Evolutionary conservation across 2,329 filamentous ascomycete genomes (phyloP).

Genomic region (Aspergillus floridensis): DNA sequence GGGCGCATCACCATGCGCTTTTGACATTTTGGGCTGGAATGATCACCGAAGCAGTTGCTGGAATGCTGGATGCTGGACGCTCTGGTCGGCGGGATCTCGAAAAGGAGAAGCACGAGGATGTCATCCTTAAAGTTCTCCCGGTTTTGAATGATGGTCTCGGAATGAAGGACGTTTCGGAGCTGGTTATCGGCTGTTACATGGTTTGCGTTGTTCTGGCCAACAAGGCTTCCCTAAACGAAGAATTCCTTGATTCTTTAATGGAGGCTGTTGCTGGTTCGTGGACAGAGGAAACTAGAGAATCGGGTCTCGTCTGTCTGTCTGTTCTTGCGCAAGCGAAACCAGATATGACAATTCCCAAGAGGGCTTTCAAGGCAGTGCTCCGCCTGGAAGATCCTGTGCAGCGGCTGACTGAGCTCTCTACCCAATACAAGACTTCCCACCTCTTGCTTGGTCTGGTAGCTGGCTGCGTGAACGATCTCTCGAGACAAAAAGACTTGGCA

Average conservation of each 20-base stretch:
- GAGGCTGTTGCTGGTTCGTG: conserved; percentile 78
- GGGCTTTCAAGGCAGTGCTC: conserved; percentile 59
- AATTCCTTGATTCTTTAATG: conserved; percentile 82
- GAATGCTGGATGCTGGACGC: conserved; percentile 72
- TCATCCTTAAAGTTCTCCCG: conserved; percentile 66
- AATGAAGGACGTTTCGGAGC: conserved; percentile 70
- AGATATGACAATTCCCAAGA: conserved; percentile 65
- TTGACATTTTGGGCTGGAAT: conserved; percentile 90
- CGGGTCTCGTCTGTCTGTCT: conserved; percentile 75
- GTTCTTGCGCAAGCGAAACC: conserved; percentile 78
- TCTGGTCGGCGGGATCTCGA: conserved; percentile 76
- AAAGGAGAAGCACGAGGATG: conserved; percentile 73
- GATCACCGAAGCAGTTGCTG: conserved; percentile 78
- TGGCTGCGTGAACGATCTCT: conserved; percentile 33
- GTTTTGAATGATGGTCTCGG: conserved; percentile 74
- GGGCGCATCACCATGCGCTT: conserved; percentile 72
- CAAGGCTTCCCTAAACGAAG: conserved; percentile 76
- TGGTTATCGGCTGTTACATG: conserved; percentile 89
- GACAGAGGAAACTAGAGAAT: conserved; percentile 67
- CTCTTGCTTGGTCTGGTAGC: conserved; percentile 39
- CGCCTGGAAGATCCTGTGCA: conserved; percentile 33
- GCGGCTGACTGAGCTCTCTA: conserved; percentile 34
- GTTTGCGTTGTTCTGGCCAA: conserved; percentile 80
- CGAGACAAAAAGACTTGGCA: conserved; percentile 32
- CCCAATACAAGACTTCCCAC: conserved; percentile 33